Conservation (phyloP, 164 flowering plant genomes). For the Nelumbo lutea region DNA sequence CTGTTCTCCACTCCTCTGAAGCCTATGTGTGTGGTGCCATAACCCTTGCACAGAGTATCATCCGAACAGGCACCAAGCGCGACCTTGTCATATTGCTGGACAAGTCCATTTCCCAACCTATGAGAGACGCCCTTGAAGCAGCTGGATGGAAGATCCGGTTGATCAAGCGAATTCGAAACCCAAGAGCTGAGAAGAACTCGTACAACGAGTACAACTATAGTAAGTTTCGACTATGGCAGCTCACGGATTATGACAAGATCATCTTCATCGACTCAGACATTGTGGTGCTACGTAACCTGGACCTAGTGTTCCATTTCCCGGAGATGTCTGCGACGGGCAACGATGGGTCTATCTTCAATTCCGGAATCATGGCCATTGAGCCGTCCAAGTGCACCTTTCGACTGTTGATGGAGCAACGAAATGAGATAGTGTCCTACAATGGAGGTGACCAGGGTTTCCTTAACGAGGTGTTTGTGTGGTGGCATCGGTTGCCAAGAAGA, state of each 20-base stretch:
- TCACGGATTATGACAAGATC: conserved; percentile 74
- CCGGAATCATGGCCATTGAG: conserved; percentile 90
- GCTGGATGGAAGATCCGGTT: conserved; percentile 84
- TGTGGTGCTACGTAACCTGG: conserved; percentile 64
- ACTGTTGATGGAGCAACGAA: conserved; percentile 39
- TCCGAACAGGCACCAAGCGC: conserved; percentile 60
- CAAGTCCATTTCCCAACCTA: conserved; percentile 55
- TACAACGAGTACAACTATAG: conserved; percentile 97
- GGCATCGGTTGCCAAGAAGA: conserved; percentile 84
- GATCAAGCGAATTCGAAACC: conserved; percentile 80
- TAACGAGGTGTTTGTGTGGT: conserved; percentile 88
- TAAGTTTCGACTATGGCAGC: conserved; percentile 94
- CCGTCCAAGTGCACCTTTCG: conserved; percentile 87
- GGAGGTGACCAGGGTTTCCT: conserved; percentile 98
- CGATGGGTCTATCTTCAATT: conserved; percentile 74
- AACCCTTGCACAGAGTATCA: conserved; percentile 72
- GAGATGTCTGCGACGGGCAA: conserved; percentile 85
- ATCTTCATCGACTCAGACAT: conserved; percentile 92
- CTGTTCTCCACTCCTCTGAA: conserved; percentile 86
- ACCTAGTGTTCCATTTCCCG: conserved; percentile 75
- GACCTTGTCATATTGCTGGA: conserved; percentile 82
- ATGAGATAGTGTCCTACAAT: conserved; percentile 70
- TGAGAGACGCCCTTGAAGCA: conserved; percentile 47
- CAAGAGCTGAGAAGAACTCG: conserved; percentile 53
- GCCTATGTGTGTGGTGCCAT: conserved; percentile 94